Evolutionary conservation across 768 basidiomycete genomes (phyloP).

Genomic region (Sutorius australiensis): DNA sequence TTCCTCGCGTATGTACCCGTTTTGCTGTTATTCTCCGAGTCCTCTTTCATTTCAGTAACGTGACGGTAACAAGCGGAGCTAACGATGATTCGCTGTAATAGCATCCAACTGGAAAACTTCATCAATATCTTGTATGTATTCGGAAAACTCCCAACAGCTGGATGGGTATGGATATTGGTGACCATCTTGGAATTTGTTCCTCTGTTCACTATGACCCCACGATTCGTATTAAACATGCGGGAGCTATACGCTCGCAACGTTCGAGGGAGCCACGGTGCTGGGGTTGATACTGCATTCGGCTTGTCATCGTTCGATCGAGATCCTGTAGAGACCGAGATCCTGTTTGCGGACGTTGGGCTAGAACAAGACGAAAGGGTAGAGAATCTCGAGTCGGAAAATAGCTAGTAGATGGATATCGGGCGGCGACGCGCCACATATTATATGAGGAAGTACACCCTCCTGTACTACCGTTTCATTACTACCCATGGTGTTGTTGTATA

Average conservation of each 20-base stretch:
- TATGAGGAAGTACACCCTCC: not conserved
- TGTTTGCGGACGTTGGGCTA: not conserved
- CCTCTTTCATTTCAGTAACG: no score
- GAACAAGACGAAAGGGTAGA: not conserved
- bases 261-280: not conserved
- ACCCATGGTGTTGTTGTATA: no score
- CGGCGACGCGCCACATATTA: not conserved
- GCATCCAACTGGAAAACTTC: not conserved
- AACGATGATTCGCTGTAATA: not conserved
- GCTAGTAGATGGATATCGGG: not conserved
- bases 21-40: not conserved
- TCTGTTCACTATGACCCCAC: not conserved
- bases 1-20: not conserved
- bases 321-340: not conserved
- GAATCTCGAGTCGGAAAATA: not conserved
- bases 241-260: not conserved
- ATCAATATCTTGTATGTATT: not conserved
- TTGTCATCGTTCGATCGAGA: not conserved
- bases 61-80: not conserved
- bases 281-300: slow-evolving; percentile 6
- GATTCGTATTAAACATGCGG: slow-evolving; percentile 8
- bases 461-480: no score
- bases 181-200: not conserved
- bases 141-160: not conserved
- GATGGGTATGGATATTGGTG: not conserved